Base-by-base conservation (phyloP, 2,329 filamentous ascomycete species). In the Penicillium brasilianum region DNA sequence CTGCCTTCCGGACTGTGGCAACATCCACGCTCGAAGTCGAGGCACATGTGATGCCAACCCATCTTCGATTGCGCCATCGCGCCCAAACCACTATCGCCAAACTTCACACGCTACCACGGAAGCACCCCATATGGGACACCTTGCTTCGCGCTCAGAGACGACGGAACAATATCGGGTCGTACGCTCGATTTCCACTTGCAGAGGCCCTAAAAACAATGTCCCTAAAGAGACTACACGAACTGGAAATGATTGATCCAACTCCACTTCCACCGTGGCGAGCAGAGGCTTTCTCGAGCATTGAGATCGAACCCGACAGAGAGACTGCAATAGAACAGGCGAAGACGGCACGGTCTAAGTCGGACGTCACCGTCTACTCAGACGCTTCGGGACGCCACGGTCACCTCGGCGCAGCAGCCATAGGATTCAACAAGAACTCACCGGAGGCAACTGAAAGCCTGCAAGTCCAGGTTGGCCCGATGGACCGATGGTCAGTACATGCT, bases 221-320 rank as follows among this genome's bases (percentile, higher is more conserved):
- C 55, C 22, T 67, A 2, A 44, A 59, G 9, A 55, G 64, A 32
- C 46, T 69, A 4, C 36, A 60, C 1, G 62, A 58, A 25, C 46
- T 74, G 20, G 72, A 74, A 48, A 72, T 34, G 11, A 73, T 72
- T 7, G 62, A 70, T 41, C 66, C 66, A 53, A 57, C 28, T 1
- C 67, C 65, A n/a, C 53, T 64, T 30, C 50, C 62, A 54, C 70
- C 63, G 13, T 74, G 66, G 70, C 62, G 62, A 37, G 13, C 25
- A 1, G 50, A 66, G 11, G 32, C 61, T 18, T 74, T 71, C 58
- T 18, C 55, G 14, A 54, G 69, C 48, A 70, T 74, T 20, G 62
- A 69, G 32, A 66, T 74, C 32, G 56, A 65, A 50, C 46, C 50
- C n/a, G 64, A 73, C 54, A 58, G 64, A 49, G 66, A 71, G 28